Conservation (phyloP, 116 monocot species). For the Iris pallida region DNA sequence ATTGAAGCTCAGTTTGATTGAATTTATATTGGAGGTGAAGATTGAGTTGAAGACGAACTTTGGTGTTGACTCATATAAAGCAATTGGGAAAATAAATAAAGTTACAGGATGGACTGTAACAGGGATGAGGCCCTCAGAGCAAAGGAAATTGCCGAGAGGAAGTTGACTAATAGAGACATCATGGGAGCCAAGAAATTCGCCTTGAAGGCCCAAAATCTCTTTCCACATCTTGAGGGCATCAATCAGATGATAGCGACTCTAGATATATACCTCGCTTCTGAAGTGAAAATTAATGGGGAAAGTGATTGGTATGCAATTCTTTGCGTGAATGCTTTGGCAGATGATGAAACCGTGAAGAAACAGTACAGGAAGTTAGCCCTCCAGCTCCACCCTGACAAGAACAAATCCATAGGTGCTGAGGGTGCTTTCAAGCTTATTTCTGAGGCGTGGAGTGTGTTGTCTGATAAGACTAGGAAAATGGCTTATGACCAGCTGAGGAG, state of each 20-base stretch:
- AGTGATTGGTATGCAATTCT: conserved; percentile 45
- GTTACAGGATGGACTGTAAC: conserved; percentile 41
- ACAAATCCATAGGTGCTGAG: conserved; percentile 48
- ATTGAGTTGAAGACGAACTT: not conserved
- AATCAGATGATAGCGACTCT: conserved; percentile 44
- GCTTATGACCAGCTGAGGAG: conserved; percentile 35
- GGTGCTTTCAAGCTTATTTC: conserved; percentile 42
- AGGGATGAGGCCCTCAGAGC: conserved; percentile 50
- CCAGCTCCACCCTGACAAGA: conserved; percentile 50
- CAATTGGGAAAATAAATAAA: not conserved
- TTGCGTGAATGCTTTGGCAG: conserved; percentile 20
- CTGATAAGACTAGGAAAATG: conserved; percentile 31
- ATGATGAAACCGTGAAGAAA: conserved; percentile 42
- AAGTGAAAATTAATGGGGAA: conserved; percentile 32
- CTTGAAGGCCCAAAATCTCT: conserved; percentile 48
- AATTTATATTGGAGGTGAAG: not conserved
- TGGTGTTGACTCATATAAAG: not conserved
- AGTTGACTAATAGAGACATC: conserved; percentile 32
- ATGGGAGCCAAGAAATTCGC: conserved; percentile 48
- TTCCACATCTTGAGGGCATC: conserved; percentile 43
- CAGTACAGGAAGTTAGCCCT: conserved; percentile 53
- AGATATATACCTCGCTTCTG: conserved; percentile 38
- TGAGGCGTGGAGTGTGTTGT: conserved; percentile 53
- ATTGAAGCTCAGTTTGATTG: too few species aligned
- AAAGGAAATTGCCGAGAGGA: conserved; percentile 43